Evolutionary conservation across 345 rosid species (phyloP), one percentile per base, ranked within the genome.

Genomic region (Citropsis articulata): DNA sequence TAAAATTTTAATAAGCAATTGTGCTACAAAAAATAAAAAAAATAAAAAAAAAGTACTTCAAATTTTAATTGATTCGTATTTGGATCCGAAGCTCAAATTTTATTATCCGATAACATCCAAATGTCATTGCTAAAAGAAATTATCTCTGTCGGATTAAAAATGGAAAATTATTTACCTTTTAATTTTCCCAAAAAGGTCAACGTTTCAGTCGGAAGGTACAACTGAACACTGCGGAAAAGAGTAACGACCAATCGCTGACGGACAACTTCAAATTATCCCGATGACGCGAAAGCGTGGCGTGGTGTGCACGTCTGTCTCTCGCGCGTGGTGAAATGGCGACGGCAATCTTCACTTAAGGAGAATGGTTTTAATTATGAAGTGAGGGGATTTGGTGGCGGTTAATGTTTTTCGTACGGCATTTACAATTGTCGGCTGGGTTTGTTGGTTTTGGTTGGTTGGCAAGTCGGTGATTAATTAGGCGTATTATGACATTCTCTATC

Each of bases 401-500:
- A 28, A 19, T 5, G 38, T 45, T 63, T 27, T 19, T 38, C 31
- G 56, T 31, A 65, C 27, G 65, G 85, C 81, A 85, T 71, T 84
- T 75, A 82, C 57, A 33, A 35, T 7, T 67, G 88, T 84, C 84
- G 88, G 84, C 81, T 67, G 48, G 31, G 83, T 81, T 84, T 73
- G 89, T 84, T 79, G 82, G 80, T 7, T 9, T 13, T 42, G 77
- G 79, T 86, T 86, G 2, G 85, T 80, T 86, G 85, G 77, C 67
- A 22, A 0, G 71, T 68, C 76, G 70, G 76, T 77, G 68, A 78
- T 85, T 85, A 69, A 85, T 82, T 82, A 57, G 65, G 77, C 80
- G 69, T 66, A 78, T 76, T 33, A 69, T 22, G 50, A 67, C 42
- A 31, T 65, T 6, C 10, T 7, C 8, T 1, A 65, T 61, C 30